Conservation (phyloP, 2,329 filamentous ascomycete genomes). For the Ascochyta pisi region DNA sequence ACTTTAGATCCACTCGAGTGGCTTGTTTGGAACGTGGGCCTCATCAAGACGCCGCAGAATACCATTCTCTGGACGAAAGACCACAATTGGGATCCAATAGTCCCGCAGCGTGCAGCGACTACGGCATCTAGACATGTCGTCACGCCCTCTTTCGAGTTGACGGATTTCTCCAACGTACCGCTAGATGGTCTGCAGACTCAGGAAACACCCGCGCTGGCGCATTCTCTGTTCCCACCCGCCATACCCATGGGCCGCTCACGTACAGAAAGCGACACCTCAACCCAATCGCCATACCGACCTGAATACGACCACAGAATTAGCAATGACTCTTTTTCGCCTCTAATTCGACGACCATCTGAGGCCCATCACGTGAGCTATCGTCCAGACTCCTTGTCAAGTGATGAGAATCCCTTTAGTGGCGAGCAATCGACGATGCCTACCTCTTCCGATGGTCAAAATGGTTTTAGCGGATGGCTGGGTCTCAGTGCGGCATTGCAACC, state of each 20-base stretch:
- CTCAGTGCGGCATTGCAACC: slow-evolving; percentile 12
- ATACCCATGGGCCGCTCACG: slow-evolving; percentile 17
- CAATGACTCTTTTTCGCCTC: slow-evolving; percentile 10
- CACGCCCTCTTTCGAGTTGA: slow-evolving; percentile 24
- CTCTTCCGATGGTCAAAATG: not conserved
- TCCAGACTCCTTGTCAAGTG: slow-evolving; percentile 6
- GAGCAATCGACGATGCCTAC: not conserved
- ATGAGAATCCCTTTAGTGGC: slow-evolving; percentile 5
- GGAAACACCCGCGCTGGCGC: slow-evolving; percentile 30
- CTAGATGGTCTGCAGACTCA: slow-evolving; percentile 4
- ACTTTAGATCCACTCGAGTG: slow-evolving; percentile 25
- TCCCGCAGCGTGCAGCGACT: not conserved
- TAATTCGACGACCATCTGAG: slow-evolving; percentile 19
- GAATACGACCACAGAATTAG: slow-evolving; percentile 1
- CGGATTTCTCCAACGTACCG: slow-evolving; percentile 17
- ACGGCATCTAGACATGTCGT: not conserved
- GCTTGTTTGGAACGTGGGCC: slow-evolving; percentile 16
- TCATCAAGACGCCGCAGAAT: slow-evolving; percentile 31
- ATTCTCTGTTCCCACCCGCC: slow-evolving; percentile 29
- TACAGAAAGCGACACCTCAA: slow-evolving; percentile 22
- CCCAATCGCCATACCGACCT: not conserved
- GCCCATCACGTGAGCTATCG: slow-evolving; percentile 9
- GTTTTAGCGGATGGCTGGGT: slow-evolving; percentile 13
- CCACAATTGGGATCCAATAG: slow-evolving; percentile 16
- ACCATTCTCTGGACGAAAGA: slow-evolving; percentile 32